Base-by-base conservation (phyloP, 2,329 filamentous ascomycete genomes). In the Penicillium digitatum region DNA sequence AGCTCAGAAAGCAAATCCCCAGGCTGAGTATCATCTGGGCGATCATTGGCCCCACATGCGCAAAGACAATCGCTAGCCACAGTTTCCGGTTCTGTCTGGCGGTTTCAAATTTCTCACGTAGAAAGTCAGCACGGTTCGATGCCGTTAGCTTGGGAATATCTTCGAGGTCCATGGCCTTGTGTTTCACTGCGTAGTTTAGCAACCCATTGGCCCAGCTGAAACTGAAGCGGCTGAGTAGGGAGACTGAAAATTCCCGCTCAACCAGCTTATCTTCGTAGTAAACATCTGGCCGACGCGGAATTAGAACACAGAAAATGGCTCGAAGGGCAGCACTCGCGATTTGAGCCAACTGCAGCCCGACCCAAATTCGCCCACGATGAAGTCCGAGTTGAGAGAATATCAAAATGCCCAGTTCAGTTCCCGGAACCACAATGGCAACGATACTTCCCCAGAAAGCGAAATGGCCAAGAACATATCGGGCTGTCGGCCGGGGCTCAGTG, bases 211-310 rank as follows among this genome's bases (percentile, higher is more conserved):
- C 78, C 88, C 88, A 93, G 46, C 76, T 74, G 74, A 86, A 92
- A 7, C 82, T 88, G 65, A 84, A 83, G 48, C 83, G 81, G 48
- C 74, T 79, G 45, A 87, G 76, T 1, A 84, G 81, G 2, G 85
- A 85, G 3, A 77, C 78, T 0, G 85, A 87, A 62, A 78, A 79
- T 72, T 87, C 80, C 16, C 76, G 75, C 66, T 92, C 88, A 31
- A 93, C 85, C 3, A 78, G 67, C 44, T 78, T 75, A 26, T 78
- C 84, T 37, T 85, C 69, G 63, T 79, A 76, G 65, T 79, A 89
- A 18, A 91, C 84, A 50, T 85, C 78, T 3, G 88, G 88, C 11
- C 88, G 80, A 40, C 88, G 81, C 4, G 86, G 87, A 14, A 90
- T 74, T 1, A 79, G 77, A 12, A 87, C 58, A 59, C 80, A 80